These are phyloP conservation scores for Fusarium humuli DNA, from an alignment of 2,329 filamentous ascomycete species.

Conservation along the genomic window DNA sequence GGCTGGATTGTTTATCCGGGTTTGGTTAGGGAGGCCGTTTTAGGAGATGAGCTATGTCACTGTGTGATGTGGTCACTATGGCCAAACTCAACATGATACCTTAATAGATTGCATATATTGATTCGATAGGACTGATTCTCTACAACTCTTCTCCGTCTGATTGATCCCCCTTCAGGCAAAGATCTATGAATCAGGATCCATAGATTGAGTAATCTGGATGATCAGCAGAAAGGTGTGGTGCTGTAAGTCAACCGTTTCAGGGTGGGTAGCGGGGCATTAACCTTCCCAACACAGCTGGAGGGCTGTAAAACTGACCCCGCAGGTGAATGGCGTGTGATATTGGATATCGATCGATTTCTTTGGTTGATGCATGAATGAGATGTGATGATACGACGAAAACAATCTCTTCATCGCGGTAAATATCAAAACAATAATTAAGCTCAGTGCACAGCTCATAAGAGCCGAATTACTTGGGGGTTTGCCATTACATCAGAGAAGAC, in stretches of 20 bases:
- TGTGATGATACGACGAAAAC: conserved; percentile 12
- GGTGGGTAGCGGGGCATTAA: conserved; percentile 10
- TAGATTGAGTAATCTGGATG: not conserved
- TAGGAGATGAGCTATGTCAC: conserved; percentile 11
- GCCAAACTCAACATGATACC: not conserved
- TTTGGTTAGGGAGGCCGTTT: conserved; percentile 15
- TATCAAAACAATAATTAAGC: not conserved
- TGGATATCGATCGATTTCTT: conserved; percentile 13
- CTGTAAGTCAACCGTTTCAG: conserved; percentile 22
- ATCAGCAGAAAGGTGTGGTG: conserved; percentile 1
- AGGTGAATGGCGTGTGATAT: conserved; percentile 23
- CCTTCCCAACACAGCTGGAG: not conserved
- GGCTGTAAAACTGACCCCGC: conserved; percentile 18
- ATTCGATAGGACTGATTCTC: not conserved
- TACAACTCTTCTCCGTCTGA: not conserved
- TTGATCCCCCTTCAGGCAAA: not conserved
- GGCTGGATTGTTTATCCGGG: conserved; percentile 38
- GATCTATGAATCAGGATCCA: not conserved
- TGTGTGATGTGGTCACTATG: not conserved
- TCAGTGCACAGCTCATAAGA: not conserved
- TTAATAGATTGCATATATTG: not conserved
- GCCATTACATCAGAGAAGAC: conserved; percentile 4
- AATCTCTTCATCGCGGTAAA: not conserved
- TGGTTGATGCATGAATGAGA: conserved; percentile 12
- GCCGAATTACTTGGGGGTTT: not conserved